Percentiles rank a stretch among this genome's conserved stretches.
Conservation (phyloP, 2,329 filamentous ascomycete species). For the Stachybotrys chlorohalonatus region DNA sequence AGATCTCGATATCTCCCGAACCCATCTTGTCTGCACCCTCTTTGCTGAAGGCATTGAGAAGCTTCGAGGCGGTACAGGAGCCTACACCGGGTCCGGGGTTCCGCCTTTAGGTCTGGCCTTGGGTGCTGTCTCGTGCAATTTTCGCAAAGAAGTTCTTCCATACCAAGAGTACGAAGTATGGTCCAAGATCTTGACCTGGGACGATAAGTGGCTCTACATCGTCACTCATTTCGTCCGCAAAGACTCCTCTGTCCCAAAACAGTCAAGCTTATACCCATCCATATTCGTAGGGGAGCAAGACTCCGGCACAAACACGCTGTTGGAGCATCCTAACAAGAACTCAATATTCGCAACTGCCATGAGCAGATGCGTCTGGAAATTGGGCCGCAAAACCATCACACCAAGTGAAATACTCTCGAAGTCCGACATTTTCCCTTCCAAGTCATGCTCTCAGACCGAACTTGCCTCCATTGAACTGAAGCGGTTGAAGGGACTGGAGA, state of each 20-base stretch:
- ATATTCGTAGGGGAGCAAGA: neutral
- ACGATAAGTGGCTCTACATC: slow-evolving; percentile 9
- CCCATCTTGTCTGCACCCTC: slow-evolving; percentile 4
- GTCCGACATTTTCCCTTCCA: slow-evolving; percentile 21
- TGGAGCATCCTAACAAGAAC: neutral
- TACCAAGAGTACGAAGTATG: slow-evolving; percentile 8
- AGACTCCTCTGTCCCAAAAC: neutral
- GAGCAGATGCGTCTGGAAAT: slow-evolving; percentile 1
- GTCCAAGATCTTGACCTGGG: slow-evolving; percentile 7
- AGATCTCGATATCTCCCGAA: slow-evolving; percentile 7
- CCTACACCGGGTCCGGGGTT: neutral
- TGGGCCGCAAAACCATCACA: neutral
- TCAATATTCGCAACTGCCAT: neutral
- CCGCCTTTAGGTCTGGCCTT: neutral
- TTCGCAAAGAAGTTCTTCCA: slow-evolving; percentile 7
- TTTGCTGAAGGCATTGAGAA: slow-evolving; percentile 4
- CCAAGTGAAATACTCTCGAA: neutral
- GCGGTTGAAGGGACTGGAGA: neutral
- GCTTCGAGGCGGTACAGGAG: slow-evolving; percentile 2
- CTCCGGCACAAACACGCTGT: neutral
- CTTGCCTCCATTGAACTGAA: neutral
- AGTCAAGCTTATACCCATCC: neutral
- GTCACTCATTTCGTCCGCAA: slow-evolving; percentile 7
- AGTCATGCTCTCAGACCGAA: neutral
- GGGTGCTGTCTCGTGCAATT: slow-evolving; percentile 3